Evolutionary conservation across 73 alveolate genomes (phyloP).

Genomic region (Stentor roeselii): DNA sequence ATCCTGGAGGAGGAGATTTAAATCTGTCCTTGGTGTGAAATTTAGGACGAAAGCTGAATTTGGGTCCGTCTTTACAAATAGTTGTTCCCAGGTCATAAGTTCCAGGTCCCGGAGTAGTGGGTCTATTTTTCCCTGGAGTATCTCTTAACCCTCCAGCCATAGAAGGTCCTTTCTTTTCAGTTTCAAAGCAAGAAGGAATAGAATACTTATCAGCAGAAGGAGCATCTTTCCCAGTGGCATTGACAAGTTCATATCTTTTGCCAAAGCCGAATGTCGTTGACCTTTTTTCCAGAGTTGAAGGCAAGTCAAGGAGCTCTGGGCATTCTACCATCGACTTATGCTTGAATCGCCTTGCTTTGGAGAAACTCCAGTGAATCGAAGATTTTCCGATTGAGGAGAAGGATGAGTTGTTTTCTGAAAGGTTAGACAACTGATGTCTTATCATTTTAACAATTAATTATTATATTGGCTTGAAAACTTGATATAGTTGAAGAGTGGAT

Average conservation of each 20-base stretch:
- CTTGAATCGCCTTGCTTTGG: constrained; percentile 1
- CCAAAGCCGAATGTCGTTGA: constrained; percentile 8
- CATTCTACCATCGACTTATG: background rate
- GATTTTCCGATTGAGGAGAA: background rate
- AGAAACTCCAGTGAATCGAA: background rate
- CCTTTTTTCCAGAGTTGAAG: background rate
- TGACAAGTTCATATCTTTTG: background rate
- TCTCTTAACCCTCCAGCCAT: background rate
- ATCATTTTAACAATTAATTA: no score
- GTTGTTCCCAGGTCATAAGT: constrained; percentile 8
- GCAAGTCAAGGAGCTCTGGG: background rate
- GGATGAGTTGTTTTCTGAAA: no score
- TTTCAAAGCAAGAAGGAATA: background rate
- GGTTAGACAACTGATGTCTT: no score
- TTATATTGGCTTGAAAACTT: no score
- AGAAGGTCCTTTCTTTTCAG: background rate
- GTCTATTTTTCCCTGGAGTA: constrained; percentile 14
- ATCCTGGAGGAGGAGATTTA: background rate
- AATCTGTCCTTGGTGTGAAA: background rate
- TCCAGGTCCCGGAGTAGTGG: constrained; percentile 24
- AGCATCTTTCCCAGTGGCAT: constrained; percentile 16
- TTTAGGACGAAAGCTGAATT: background rate
- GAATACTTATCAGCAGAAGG: constrained; percentile 19
- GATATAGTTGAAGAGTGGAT: no score
- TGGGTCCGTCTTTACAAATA: background rate